A percentile compares a stretch with the other conserved stretches of the same genome.
phyloP scores from a whole-genome alignment of 768 basidiomycete genomes.

The Hebeloma cylindrosporum region DNA sequence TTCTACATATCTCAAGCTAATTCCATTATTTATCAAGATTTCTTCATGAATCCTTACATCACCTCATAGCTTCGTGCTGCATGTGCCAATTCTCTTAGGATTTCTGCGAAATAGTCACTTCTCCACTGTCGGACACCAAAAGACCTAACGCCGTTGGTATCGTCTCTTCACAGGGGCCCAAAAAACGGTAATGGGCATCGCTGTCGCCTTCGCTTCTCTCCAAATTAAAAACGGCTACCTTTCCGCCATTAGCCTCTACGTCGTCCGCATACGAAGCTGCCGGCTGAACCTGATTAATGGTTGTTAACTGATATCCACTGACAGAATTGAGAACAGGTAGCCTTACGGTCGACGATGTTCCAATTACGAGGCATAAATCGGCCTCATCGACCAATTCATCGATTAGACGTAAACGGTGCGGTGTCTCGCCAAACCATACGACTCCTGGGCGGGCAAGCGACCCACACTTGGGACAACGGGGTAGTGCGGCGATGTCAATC shows the following conservation, averaged over 20 bases:
- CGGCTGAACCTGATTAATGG: slow-evolving; percentile 38
- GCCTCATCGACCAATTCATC: slow-evolving; percentile 41
- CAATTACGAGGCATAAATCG: slow-evolving; percentile 54
- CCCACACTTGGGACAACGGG: slow-evolving; percentile 44
- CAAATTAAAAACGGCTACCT: slow-evolving; percentile 41
- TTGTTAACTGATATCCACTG: background rate
- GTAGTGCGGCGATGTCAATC: slow-evolving; percentile 40
- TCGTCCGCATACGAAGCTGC: slow-evolving; percentile 38
- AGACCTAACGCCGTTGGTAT: slow-evolving; percentile 43
- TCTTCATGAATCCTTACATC: no score
- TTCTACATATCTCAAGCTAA: no score
- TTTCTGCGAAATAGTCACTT: no score
- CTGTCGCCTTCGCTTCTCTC: slow-evolving; percentile 36
- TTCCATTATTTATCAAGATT: no score
- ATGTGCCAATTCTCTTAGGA: no score
- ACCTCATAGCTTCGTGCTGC: no score
- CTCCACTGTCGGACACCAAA: slow-evolving; percentile 13
- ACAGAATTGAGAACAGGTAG: background rate
- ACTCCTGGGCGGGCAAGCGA: slow-evolving; percentile 50
- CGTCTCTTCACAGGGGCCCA: slow-evolving; percentile 48
- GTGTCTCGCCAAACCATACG: slow-evolving; percentile 58
- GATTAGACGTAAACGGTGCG: slow-evolving; percentile 39
- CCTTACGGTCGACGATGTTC: slow-evolving; percentile 52
- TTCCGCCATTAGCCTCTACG: slow-evolving; percentile 37
- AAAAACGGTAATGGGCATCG: slow-evolving; percentile 49